phyloP scores from a whole-genome alignment of 345 rosid genomes.

The Hibiscus syriacus region DNA sequence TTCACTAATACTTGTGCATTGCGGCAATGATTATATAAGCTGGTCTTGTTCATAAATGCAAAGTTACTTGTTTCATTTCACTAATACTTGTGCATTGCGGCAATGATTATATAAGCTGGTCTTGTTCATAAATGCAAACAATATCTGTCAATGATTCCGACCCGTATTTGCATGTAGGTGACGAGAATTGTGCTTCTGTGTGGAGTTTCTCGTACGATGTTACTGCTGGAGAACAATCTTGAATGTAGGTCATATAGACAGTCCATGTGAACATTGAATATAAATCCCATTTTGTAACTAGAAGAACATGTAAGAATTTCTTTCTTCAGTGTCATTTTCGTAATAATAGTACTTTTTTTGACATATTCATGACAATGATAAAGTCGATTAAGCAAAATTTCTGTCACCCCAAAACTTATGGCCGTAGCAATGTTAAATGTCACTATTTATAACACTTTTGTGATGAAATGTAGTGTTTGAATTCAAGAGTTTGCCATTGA shows the following conservation, averaged over 20 bases:
- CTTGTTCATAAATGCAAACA: neutral
- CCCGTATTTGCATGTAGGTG: slow-evolving; percentile 17
- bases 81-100: neutral
- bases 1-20: neutral
- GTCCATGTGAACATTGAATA: slow-evolving; percentile 6
- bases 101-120: neutral
- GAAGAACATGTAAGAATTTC: neutral
- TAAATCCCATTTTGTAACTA: neutral
- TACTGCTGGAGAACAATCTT: slow-evolving; percentile 18
- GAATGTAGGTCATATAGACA: slow-evolving; percentile 13
- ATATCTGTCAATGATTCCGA: neutral
- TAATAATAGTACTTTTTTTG: neutral
- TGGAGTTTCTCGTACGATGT: slow-evolving; percentile 62
- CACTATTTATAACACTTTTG: neutral
- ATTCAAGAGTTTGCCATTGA: neutral
- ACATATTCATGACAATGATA: neutral
- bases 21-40: neutral
- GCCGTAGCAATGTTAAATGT: neutral
- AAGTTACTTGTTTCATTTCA: neutral
- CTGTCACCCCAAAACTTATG: neutral
- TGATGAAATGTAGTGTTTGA: neutral
- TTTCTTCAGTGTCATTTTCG: neutral
- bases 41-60: too few relatives aligned
- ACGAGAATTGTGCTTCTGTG: slow-evolving; percentile 67
- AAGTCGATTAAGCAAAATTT: neutral